Base-by-base conservation (phyloP, 176 grass and related monocot species). In the Ensete glaucum region DNA sequence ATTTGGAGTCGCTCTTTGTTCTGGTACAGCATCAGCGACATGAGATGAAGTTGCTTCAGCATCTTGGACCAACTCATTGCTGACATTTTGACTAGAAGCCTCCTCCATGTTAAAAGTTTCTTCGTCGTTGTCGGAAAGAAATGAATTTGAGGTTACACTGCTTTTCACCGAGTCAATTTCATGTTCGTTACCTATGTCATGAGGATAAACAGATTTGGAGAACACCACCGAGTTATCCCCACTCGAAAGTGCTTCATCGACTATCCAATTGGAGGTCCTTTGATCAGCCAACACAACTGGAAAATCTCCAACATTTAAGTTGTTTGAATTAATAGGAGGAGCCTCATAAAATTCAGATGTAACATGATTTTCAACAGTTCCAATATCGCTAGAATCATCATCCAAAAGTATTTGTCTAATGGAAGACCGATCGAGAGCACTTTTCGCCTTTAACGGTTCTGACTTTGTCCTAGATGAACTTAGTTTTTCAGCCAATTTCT, bases 141-240 rank as follows among this genome's bases (percentile, higher is more conserved):
- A 89, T 1, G 88, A 94, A 78, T 81, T 89, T 52, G 96, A 88
- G 34, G 86, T 99, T 9, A 89, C 75, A 72, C 81, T 94, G 26
- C 91, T 89, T 67, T 82, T 94, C 52, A 84, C 96, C 0, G 88
- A 91, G 73, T 95, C 81, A 23, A 77, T 94, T 54, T 91, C 88
- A 54, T 77, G 75, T 22, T 73, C 54, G 50, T 82, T 86, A 11
- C 50, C 62, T 23, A 67, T 9, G 14, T 52, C 24, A 56, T 50
- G 49, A 53, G 55, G 69, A 64, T 48, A 64, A 12, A 50, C 27
- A 20, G 87, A 78, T 13, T 64, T 65, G 74, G 86, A 87, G 14
- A 93, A 85, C 62, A 87, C 66, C 1, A 80, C 78, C 73, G 90
- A 89, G 63, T 83, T 83, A 68, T 89, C 85, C 1, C 80, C 86